Evolutionary conservation across 2,329 filamentous ascomycete species (phyloP).

Genomic region (Stagonosporopsis rhizophila): DNA sequence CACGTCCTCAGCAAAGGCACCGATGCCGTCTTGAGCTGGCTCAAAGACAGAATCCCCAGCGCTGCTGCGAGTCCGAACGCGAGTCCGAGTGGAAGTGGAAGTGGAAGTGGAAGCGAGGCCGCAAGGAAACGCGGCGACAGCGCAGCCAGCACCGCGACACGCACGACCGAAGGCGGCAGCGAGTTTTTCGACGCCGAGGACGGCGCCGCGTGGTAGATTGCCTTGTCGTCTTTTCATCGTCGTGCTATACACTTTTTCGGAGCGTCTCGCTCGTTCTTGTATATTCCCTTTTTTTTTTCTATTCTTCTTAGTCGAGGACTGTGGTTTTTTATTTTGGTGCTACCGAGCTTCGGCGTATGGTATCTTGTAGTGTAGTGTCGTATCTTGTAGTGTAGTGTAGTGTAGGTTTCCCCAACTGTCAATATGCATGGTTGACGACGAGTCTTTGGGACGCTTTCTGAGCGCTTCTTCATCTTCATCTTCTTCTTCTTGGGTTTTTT

Average conservation of each 20-base stretch:
- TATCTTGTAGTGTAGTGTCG: background rate
- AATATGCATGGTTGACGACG: too few relatives aligned
- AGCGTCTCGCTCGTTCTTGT: too few relatives aligned
- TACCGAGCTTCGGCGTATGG: too few relatives aligned
- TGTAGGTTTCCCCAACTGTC: background rate
- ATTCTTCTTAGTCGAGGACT: too few relatives aligned
- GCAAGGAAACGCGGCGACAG: background rate
- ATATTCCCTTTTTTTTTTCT: too few relatives aligned
- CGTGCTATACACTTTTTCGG: too few relatives aligned
- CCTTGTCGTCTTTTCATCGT: background rate
- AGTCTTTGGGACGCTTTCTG: too few relatives aligned
- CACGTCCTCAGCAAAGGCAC: constrained; percentile 86
- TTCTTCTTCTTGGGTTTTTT: too few relatives aligned
- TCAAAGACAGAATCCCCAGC: constrained; percentile 74
- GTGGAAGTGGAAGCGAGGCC: background rate
- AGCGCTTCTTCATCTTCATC: too few relatives aligned
- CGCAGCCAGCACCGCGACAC: background rate
- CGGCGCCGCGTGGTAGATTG: constrained; percentile 8
- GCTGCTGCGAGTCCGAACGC: too few relatives aligned
- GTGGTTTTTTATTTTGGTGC: too few relatives aligned
- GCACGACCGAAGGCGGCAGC: constrained; percentile 10
- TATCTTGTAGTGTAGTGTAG: background rate
- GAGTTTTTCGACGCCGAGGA: constrained; percentile 18
- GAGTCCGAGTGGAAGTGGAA: too few relatives aligned
- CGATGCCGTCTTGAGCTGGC: constrained; percentile 80